Conservation (phyloP, 2,329 filamentous ascomycete genomes). For the Colletotrichum neosansevieriae region DNA sequence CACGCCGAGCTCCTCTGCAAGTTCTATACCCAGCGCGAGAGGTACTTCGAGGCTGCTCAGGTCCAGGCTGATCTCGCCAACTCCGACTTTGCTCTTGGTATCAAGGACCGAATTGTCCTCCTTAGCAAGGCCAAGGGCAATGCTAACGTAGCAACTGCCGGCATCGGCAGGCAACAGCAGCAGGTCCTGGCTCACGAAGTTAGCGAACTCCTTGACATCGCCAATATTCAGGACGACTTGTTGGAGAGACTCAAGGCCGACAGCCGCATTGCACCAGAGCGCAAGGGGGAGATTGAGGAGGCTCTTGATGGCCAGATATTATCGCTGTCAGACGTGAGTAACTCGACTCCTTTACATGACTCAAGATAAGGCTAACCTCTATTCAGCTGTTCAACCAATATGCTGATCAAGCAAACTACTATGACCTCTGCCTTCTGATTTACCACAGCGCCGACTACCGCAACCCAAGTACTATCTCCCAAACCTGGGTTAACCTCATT, state of each 20-base stretch:
- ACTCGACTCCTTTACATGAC: not conserved
- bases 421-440: conserved; percentile 92
- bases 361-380: conserved; percentile 41
- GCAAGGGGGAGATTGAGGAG: conserved; percentile 72
- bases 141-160: conserved; percentile 83
- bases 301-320: conserved; percentile 84
- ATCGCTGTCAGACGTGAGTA: conserved; percentile 79
- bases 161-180: conserved; percentile 82
- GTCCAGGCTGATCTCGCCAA: conserved; percentile 88
- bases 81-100: conserved; percentile 81
- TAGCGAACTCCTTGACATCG: conserved; percentile 87
- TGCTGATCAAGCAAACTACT: conserved; percentile 91
- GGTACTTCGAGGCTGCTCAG: conserved; percentile 87
- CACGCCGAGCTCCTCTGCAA: conserved; percentile 93
- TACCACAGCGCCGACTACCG: conserved; percentile 93
- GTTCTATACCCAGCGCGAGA: conserved; percentile 87
- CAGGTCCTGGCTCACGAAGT: conserved; percentile 89
- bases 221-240: conserved; percentile 94
- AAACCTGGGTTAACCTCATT: conserved; percentile 88
- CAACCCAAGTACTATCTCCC: conserved; percentile 83
- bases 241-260: conserved; percentile 83
- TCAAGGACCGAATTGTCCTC: conserved; percentile 89
- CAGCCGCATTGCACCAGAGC: conserved; percentile 72
- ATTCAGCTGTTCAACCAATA: conserved; percentile 89
- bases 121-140: conserved; percentile 93